Percentiles rank a stretch among this genome's conserved stretches.
These are phyloP conservation scores for Stagonosporopsis vannaccii DNA, from an alignment of 2,329 filamentous ascomycete genomes.

Conservation along the genomic window DNA sequence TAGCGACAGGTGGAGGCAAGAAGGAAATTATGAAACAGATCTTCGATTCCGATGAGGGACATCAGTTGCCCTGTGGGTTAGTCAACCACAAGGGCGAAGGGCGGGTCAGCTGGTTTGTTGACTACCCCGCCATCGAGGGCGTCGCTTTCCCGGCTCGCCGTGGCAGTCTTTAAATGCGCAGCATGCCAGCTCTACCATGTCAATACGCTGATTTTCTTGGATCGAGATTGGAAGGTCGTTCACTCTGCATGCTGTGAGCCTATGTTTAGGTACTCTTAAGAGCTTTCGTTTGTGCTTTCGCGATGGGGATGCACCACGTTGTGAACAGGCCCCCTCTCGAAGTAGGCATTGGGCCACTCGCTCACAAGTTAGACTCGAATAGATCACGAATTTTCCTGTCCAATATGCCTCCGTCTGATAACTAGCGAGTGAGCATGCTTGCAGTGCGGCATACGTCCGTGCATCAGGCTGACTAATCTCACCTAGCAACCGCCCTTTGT, in stretches of 20 bases:
- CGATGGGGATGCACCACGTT: conserved; percentile 30
- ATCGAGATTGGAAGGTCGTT: conserved; percentile 13
- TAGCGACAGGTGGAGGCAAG: conserved; percentile 89
- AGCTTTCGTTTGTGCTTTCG: conserved; percentile 36
- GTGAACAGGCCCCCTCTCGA: conserved; percentile 26
- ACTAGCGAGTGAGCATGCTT: not conserved
- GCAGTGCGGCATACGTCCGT: not conserved
- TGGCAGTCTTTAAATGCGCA: conserved; percentile 63
- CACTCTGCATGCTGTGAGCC: conserved; percentile 16
- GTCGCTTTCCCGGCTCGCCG: conserved; percentile 78
- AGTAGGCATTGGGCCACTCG: conserved; percentile 34
- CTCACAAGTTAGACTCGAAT: conserved; percentile 32
- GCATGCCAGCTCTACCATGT: not conserved
- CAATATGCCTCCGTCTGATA: not conserved
- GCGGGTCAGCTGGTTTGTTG: conserved; percentile 94
- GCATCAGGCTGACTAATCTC: conserved; percentile 3
- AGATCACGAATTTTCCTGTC: conserved; percentile 26
- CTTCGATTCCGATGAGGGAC: conserved; percentile 78
- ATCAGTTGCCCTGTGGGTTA: conserved; percentile 80
- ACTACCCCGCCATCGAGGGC: conserved; percentile 83
- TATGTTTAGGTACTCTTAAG: conserved; percentile 9
- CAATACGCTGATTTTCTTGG: conserved; percentile 2
- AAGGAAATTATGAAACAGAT: conserved; percentile 92
- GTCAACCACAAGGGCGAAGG: conserved; percentile 86
- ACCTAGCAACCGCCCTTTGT: conserved; percentile 9